Evolutionary conservation across 345 rosid genomes (phyloP).

Genomic region (Ailanthus altissimus): DNA sequence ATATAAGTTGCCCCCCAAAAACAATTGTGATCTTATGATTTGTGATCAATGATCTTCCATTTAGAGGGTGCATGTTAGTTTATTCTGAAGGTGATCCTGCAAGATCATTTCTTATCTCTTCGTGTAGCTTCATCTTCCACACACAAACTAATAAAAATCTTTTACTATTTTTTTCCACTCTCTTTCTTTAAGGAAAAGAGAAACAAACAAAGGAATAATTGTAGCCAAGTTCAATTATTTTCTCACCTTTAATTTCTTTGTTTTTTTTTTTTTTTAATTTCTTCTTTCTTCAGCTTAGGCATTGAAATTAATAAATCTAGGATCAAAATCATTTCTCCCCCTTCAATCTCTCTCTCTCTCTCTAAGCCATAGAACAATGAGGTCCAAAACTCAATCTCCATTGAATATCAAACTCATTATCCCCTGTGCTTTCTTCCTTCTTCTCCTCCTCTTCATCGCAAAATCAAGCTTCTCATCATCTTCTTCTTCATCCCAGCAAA

Average conservation of each 20-base stretch:
- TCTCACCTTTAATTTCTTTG: background rate
- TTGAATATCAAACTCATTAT: constrained; percentile 41
- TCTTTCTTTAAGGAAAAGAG: background rate
- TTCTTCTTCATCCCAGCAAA: constrained; percentile 24
- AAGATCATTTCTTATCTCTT: background rate
- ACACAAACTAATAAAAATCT: background rate
- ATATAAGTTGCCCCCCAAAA: too few species aligned
- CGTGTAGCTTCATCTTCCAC: background rate
- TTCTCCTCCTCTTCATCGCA: constrained; percentile 43
- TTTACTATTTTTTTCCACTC: background rate
- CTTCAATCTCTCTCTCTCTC: background rate
- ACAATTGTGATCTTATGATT: too few species aligned
- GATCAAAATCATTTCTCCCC: constrained; percentile 2
- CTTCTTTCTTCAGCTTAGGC: background rate
- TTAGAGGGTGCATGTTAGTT: background rate
- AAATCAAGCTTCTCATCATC: constrained; percentile 43
- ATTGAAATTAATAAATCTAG: background rate
- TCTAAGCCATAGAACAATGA: constrained; percentile 10
- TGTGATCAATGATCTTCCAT: background rate
- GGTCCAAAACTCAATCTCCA: constrained; percentile 36
- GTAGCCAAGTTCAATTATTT: background rate
- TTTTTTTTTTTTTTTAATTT: too few species aligned
- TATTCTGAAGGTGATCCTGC: background rate
- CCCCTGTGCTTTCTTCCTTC: constrained; percentile 40
- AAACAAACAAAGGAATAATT: background rate